Percentiles rank a stretch among this genome's conserved stretches.
Conservation (phyloP, 345 rosid species). For the Physaria fendleri region DNA sequence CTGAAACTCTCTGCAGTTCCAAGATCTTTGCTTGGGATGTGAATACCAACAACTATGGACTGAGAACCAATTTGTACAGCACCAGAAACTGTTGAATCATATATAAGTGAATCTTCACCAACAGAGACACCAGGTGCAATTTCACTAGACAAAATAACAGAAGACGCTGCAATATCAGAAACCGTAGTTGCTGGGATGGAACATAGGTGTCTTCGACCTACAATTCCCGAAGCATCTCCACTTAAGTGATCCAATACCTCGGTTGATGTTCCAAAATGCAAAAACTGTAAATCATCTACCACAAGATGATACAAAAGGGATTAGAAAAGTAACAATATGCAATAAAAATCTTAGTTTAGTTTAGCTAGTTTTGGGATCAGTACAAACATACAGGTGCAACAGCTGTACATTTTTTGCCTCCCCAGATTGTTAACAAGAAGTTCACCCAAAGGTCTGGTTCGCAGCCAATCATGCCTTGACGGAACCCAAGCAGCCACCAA, state of each 20-base stretch:
- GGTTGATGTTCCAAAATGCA: constrained; percentile 97
- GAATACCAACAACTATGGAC: constrained; percentile 77
- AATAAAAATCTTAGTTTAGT: not conserved
- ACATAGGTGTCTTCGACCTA: constrained; percentile 89
- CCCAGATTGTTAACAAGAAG: constrained; percentile 69
- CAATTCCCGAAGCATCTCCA: constrained; percentile 66
- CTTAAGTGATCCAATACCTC: constrained; percentile 93
- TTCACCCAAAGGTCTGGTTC: constrained; percentile 59
- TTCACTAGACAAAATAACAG: constrained; percentile 80
- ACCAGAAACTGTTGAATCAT: constrained; percentile 61
- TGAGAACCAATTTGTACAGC: constrained; percentile 86
- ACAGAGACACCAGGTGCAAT: constrained; percentile 77
- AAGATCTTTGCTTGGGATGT: constrained; percentile 45
- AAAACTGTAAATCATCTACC: constrained; percentile 78
- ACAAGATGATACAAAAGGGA: constrained; percentile 15
- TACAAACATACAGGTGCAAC: constrained; percentile 65
- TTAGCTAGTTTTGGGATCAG: not conserved
- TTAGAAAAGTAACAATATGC: constrained; percentile 7
- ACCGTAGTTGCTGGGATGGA: constrained; percentile 88
- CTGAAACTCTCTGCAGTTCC: constrained; percentile 35
- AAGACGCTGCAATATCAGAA: constrained; percentile 89
- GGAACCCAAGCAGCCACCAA: constrained; percentile 99
- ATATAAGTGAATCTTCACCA: constrained; percentile 92
- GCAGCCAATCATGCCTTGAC: constrained; percentile 81
- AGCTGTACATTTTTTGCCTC: constrained; percentile 69